Evolutionary conservation across 306 rosid species (phyloP).

Genomic region (Acacia confusa): DNA sequence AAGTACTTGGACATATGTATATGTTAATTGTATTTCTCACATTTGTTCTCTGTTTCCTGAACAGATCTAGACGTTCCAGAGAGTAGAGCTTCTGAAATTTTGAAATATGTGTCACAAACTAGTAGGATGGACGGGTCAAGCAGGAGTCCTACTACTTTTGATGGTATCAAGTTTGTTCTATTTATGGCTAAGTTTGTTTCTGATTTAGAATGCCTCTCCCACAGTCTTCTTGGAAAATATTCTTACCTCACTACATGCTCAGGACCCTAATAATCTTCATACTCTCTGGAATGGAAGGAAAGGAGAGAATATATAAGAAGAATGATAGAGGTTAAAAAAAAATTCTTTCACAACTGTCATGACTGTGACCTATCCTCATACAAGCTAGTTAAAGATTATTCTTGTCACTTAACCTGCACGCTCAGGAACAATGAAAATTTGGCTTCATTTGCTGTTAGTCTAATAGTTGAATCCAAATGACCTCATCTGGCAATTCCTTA

Average conservation of each 20-base stretch:
- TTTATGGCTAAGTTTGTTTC: conserved; percentile 4
- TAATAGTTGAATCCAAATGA: neutral
- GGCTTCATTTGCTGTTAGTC: neutral
- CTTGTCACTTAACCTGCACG: neutral
- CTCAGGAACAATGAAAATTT: neutral
- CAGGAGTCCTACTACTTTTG: conserved; percentile 36
- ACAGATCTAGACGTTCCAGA: conserved; percentile 67
- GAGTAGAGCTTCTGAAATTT: conserved; percentile 70
- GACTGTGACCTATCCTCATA: neutral
- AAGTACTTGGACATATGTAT: neutral
- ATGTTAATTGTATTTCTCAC: conserved; percentile 1
- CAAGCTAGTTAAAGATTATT: neutral
- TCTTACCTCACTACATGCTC: neutral
- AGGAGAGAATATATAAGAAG: neutral
- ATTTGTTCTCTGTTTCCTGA: conserved; percentile 15
- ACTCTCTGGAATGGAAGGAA: neutral
- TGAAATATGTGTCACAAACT: conserved; percentile 51
- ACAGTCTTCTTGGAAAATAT: neutral
- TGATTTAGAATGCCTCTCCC: neutral
- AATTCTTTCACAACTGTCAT: neutral
- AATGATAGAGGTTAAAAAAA: neutral
- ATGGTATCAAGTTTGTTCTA: conserved; percentile 51
- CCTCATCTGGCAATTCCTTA: neutral
- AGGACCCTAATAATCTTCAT: neutral
- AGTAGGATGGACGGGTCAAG: conserved; percentile 51